Conservation (phyloP, 345 rosid species). For the Adansonia digitata region DNA sequence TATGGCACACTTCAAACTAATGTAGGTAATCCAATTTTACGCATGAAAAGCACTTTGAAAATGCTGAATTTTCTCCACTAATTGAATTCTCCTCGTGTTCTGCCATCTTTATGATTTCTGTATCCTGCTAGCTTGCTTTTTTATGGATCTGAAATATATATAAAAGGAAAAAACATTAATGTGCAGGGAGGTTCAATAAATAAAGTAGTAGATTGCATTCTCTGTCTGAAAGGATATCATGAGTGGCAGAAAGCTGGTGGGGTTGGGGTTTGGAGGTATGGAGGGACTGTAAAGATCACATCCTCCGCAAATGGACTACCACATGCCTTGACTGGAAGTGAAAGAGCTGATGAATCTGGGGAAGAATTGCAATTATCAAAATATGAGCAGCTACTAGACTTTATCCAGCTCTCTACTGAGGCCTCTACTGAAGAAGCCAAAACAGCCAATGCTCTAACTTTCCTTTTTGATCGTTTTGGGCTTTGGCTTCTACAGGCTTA, state of each 20-base stretch:
- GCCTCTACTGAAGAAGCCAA: slow-evolving; percentile 68
- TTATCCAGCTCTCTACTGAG: slow-evolving; percentile 73
- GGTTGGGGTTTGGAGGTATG: slow-evolving; percentile 92
- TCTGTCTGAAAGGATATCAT: slow-evolving; percentile 78
- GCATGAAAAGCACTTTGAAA: too few relatives aligned
- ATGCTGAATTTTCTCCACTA: not conserved
- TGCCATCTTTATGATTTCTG: not conserved
- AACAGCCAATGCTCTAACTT: slow-evolving; percentile 61
- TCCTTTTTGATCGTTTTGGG: slow-evolving; percentile 79
- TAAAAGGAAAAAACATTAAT: not conserved
- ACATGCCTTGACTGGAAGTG: slow-evolving; percentile 47
- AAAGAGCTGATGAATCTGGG: slow-evolving; percentile 66
- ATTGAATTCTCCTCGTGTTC: not conserved
- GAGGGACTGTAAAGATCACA: slow-evolving; percentile 86
- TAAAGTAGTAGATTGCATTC: slow-evolving; percentile 88
- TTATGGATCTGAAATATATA: not conserved
- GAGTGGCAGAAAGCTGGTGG: slow-evolving; percentile 96
- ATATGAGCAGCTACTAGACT: slow-evolving; percentile 73
- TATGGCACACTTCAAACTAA: not conserved
- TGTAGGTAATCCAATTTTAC: not conserved
- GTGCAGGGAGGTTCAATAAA: slow-evolving; percentile 79
- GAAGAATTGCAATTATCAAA: slow-evolving; percentile 81
- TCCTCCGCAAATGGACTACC: slow-evolving; percentile 61
- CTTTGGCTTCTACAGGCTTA: slow-evolving; percentile 74
- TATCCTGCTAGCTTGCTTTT: not conserved